Conservation (phyloP, 345 rosid genomes). For the Viola odorata region DNA sequence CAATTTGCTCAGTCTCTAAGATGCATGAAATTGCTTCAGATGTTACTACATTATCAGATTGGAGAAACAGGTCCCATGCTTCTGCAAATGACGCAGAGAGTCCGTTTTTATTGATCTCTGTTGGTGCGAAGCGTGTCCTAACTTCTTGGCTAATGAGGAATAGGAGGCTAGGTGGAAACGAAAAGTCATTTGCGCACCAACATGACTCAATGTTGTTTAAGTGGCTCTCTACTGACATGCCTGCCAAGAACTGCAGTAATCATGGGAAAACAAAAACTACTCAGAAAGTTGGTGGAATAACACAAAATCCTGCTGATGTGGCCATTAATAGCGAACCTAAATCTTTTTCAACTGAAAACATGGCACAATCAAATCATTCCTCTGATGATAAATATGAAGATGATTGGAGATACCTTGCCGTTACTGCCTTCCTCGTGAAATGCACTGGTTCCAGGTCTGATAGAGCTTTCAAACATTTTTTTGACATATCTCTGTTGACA, state of each 20-base stretch:
- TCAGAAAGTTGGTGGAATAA: constrained; percentile 8
- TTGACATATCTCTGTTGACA: not conserved
- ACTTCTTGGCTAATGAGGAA: constrained; percentile 79
- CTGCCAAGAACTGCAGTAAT: constrained; percentile 46
- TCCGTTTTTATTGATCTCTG: constrained; percentile 70
- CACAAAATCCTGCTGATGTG: constrained; percentile 15
- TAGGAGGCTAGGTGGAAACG: constrained; percentile 24
- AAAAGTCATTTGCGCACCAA: constrained; percentile 19
- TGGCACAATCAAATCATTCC: constrained; percentile 20
- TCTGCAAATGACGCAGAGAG: constrained; percentile 28
- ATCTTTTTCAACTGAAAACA: constrained; percentile 15
- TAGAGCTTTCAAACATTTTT: not conserved
- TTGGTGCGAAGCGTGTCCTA: constrained; percentile 87
- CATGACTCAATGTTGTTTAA: constrained; percentile 59
- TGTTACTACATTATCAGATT: constrained; percentile 17
- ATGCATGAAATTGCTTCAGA: constrained; percentile 38
- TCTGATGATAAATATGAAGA: constrained; percentile 53
- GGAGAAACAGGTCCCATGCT: constrained; percentile 17
- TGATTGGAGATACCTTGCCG: constrained; percentile 95
- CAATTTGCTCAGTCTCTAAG: constrained; percentile 65
- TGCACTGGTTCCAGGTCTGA: constrained; percentile 66
- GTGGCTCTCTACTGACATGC: constrained; percentile 97
- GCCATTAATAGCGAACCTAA: constrained; percentile 20
- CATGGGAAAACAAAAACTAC: constrained; percentile 27
- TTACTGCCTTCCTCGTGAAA: constrained; percentile 86